Percentiles rank a stretch among this genome's conserved stretches.
phyloP scores from a whole-genome alignment of 2,329 filamentous ascomycete species.

The Aspergillus costaricaensis region DNA sequence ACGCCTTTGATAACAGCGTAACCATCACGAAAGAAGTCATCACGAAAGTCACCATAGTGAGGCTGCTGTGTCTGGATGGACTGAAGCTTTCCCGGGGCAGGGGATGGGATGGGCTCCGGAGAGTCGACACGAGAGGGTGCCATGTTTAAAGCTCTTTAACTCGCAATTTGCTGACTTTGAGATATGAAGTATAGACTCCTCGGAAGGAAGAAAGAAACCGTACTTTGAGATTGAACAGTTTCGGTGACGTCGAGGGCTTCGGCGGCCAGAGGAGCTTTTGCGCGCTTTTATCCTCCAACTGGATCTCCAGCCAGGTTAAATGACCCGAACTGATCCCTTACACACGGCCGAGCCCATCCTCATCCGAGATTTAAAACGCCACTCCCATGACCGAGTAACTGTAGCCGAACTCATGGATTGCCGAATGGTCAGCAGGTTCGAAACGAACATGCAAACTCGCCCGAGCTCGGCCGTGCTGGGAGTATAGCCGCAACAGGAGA shows the following conservation, averaged over 20 bases:
- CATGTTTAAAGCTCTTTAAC: not conserved
- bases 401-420: not conserved
- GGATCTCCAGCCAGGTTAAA: not conserved
- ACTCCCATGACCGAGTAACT: not conserved
- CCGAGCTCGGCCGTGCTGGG: slow-evolving; percentile 3
- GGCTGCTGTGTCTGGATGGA: not conserved
- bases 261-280: not conserved
- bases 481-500: not conserved
- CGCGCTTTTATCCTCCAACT: not conserved
- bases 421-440: not conserved
- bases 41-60: slow-evolving; percentile 4
- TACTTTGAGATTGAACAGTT: not conserved
- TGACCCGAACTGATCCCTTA: not conserved
- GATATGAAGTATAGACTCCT: no score
- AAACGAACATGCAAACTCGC: not conserved
- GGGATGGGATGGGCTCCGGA: not conserved
- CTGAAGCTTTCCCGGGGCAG: not conserved
- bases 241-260: not conserved
- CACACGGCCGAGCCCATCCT: not conserved
- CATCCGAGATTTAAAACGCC: not conserved
- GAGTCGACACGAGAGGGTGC: not conserved
- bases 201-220: no score
- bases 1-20: slow-evolving; percentile 6
- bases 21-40: slow-evolving; percentile 3
- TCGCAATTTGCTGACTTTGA: no score